A percentile compares a stretch with the other conserved stretches of the same genome.
phyloP scores from a whole-genome alignment of 345 rosid genomes.

The Pelargonium nanum region DNA sequence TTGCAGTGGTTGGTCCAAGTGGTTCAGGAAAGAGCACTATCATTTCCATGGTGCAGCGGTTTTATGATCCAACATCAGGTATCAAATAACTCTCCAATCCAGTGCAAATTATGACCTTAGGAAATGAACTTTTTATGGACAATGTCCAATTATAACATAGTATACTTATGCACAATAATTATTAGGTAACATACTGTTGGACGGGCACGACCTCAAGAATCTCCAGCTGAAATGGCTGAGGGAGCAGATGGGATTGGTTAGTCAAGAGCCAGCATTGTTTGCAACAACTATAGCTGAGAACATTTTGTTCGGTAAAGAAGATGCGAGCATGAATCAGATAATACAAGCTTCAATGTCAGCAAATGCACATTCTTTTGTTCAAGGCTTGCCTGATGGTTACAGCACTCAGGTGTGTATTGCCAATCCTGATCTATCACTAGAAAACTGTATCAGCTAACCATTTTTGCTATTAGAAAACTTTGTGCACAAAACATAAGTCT shows the following conservation, averaged over 20 bases:
- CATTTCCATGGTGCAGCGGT: conserved; percentile 73
- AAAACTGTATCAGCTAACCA: too few relatives aligned
- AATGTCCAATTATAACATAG: neutral
- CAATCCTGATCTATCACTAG: too few relatives aligned
- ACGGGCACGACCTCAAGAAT: conserved; percentile 50
- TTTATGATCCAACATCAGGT: conserved; percentile 79
- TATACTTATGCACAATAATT: neutral
- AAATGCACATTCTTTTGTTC: conserved; percentile 67
- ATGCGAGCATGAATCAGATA: conserved; percentile 40
- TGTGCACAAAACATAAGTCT: too few relatives aligned
- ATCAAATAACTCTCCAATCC: neutral
- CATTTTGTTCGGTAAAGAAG: conserved; percentile 56
- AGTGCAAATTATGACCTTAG: conserved; percentile 18
- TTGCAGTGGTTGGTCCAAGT: conserved; percentile 77
- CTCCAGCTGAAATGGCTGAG: conserved; percentile 67
- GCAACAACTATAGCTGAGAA: conserved; percentile 62
- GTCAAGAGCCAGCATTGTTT: conserved; percentile 84
- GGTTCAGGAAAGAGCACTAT: conserved; percentile 90
- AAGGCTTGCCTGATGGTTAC: conserved; percentile 53
- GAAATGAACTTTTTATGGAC: conserved; percentile 7
- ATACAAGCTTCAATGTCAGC: conserved; percentile 65
- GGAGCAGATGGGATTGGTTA: conserved; percentile 77
- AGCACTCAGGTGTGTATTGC: conserved; percentile 47
- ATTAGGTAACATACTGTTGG: conserved; percentile 52
- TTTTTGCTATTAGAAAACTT: too few relatives aligned